Evolutionary conservation across 2,329 filamentous ascomycete species (phyloP), one percentile per base, ranked within the genome.

Genomic region (Xylariaceae sp.): DNA sequence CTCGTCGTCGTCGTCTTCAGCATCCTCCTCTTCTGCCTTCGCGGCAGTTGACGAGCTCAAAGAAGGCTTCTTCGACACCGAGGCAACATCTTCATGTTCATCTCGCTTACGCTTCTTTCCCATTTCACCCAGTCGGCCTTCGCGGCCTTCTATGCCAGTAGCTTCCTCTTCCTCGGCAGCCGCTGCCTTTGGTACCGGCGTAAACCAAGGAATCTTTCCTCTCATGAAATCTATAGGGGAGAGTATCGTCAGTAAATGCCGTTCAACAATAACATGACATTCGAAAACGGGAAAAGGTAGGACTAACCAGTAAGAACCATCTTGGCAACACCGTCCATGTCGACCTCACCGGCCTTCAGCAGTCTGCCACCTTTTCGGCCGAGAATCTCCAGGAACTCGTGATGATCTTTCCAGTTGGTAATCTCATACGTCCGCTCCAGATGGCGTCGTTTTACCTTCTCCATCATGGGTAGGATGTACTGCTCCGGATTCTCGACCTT

Each of bases 401-500:
- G 87, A 13, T 90, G 80, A 67, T 90, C 84, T 4, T 82, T 83
- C 80, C 89, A 95, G 10, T 88, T 88, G 69, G 85, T 90, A 23
- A 99, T 78, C 57, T 94, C 90, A 67, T 99, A 99, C 1, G 94
- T 97, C 66, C 92, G 85, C 72, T 97, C 91, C 69, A 99, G 83
- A 72, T 99, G 93, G 62, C 89, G 88, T 42, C 84, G 83, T 75
- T 96, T 93, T 45, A 94, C 92, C 60, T 87, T 88, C 53, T 78
- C 81, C 56, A 99, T 77, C 1, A 97, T 84, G 11, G 89, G 90
- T 0, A 88, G 84, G 49, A 99, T 94, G 72, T 99, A 99, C 69
- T 99, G 94, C 70, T 95, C 92, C 0, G 94, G 94, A 70, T 97
- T 89, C 66, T 97, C 89, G 0, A 99, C 93, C 70, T 96, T 97